Evolutionary conservation across 371 early-diverging fungal genomes (phyloP).

Genomic region (Mortierella sp.): DNA sequence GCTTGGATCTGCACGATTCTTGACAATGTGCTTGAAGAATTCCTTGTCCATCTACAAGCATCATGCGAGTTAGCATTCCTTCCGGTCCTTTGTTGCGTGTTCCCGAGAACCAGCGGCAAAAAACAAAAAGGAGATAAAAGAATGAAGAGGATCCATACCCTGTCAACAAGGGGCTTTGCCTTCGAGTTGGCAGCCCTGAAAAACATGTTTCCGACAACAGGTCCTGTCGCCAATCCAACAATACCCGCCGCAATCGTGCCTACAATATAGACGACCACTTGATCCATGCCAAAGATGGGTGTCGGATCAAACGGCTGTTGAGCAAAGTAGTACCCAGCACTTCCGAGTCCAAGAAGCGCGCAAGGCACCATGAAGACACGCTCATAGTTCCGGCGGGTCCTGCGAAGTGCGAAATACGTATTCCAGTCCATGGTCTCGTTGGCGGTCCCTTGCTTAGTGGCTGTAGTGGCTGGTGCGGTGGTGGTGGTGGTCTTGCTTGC

Average conservation of each 20-base stretch:
- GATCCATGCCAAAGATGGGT: constrained; percentile 83
- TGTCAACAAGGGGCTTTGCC: constrained; percentile 66
- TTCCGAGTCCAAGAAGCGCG: constrained; percentile 66
- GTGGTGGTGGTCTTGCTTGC: constrained; percentile 16
- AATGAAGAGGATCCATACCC: constrained; percentile 32
- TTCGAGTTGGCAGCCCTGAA: constrained; percentile 73
- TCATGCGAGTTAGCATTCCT: neutral
- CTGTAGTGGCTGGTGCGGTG: constrained; percentile 1
- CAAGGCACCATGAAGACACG: constrained; percentile 72
- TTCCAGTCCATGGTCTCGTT: constrained; percentile 67
- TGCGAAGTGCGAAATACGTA: constrained; percentile 82
- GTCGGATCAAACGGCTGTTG: constrained; percentile 83
- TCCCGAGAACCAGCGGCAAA: neutral
- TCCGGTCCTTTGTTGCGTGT: too few relatives aligned
- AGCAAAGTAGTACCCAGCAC: constrained; percentile 76
- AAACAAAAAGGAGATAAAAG: neutral
- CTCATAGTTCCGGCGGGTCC: constrained; percentile 76
- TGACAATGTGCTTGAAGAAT: constrained; percentile 83
- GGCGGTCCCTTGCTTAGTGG: neutral
- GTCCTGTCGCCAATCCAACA: constrained; percentile 76
- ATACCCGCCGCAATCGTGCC: constrained; percentile 72
- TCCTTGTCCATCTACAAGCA: constrained; percentile 70
- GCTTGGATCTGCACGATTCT: constrained; percentile 82
- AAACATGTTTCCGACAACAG: constrained; percentile 69
- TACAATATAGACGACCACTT: constrained; percentile 71